Conservation (phyloP, 441 rosid genomes). For the Corymbia calophylla region DNA sequence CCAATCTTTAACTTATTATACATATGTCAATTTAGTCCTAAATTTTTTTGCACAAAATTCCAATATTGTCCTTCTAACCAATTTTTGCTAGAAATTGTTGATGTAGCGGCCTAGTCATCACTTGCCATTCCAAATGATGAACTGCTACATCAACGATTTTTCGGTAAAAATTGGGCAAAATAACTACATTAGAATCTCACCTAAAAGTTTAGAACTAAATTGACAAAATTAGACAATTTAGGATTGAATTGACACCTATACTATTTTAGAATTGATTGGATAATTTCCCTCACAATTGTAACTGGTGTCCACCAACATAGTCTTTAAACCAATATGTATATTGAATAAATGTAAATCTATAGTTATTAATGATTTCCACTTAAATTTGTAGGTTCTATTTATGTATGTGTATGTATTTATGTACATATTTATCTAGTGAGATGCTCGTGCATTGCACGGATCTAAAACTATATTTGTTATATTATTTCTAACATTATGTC, state of each 20-base stretch:
- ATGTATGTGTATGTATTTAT: not conserved
- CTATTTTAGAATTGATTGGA: not conserved
- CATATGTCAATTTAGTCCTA: fast-evolving
- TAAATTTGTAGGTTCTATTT: not conserved
- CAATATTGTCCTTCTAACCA: not conserved
- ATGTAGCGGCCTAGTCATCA: fast-evolving
- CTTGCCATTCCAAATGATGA: not conserved
- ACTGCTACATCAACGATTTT: fast-evolving
- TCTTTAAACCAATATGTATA: not conserved
- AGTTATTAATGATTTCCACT: not conserved
- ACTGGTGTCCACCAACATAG: not conserved
- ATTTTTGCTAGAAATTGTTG: fast-evolving
- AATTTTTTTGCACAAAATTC: not conserved
- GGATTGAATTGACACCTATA: not conserved
- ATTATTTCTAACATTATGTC: not conserved
- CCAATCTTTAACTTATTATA: fast-evolving
- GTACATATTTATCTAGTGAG: not conserved
- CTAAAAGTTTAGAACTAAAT: not conserved
- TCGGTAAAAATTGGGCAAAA: fast-evolving
- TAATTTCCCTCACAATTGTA: not conserved
- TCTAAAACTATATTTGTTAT: not conserved
- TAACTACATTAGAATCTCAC: not conserved
- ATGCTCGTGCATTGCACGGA: not conserved
- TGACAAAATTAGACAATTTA: not conserved
- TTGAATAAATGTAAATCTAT: not conserved